Evolutionary conservation across 352 stramenopile genomes (phyloP), one percentile per base, ranked within the genome.

Genomic region (Peronospora belbahrii): DNA sequence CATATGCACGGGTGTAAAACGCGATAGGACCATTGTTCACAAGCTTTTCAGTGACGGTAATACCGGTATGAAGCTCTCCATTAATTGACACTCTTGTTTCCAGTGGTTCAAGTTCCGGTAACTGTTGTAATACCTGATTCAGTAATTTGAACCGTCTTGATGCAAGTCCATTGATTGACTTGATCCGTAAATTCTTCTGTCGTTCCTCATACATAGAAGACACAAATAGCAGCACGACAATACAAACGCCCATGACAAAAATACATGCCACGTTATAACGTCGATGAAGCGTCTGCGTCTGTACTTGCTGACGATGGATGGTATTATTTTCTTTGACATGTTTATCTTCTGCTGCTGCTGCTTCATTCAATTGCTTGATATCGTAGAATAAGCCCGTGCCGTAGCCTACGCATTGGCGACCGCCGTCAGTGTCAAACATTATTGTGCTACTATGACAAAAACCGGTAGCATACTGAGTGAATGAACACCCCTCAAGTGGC

Each of bases 1-100:
- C 77, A 56, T 78, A 93, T 36, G 61, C 53, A 20, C 81, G 68
- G 18, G 80, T 88, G 47, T 66, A 85, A 61, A 91, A 89, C 6
- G 69, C 59, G 35, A 93, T 70, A 2, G 72, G 75, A 0, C 72
- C 73, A 42, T 67, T 59, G 6, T 61, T 59, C 24, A 84, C 75
- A 17, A 62, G 68, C 44, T 53, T 60, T 8, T 73, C 24, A 0
- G 39, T 32, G 10, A 91, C 70, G 7, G 48, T 56, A 9, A 94
- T 42, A 13, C 61, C 79, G 13, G 72, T 86, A 18, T 79, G 67
- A 20, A 94, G 71, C 48, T 77, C 65, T 34, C 82, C 79, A 45
- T 80, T 55, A 27, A 56, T 42, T 0, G 70, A 65, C 1, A 44
- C 27, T 28, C 72, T 62, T 39, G 61, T 65, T 42, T 70, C 54